phyloP scores from a whole-genome alignment of 1,284 basidiomycete species.

The Marasmius oreades region DNA sequence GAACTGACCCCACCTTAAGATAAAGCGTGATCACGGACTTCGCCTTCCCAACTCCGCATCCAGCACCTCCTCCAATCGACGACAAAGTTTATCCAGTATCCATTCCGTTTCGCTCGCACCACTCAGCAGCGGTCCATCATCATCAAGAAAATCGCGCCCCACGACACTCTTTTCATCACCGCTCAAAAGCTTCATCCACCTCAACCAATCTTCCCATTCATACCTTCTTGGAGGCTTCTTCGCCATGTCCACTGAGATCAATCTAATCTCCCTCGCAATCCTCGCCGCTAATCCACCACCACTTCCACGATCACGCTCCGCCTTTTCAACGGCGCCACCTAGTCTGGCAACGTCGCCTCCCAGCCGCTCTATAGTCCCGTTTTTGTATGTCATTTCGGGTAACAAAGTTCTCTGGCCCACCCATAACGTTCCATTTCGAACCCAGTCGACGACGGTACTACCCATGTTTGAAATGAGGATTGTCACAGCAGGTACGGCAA shows the following conservation, averaged over 20 bases:
- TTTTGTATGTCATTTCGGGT: conserved; percentile 18
- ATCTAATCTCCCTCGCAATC: conserved; percentile 27
- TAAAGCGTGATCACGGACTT: neutral
- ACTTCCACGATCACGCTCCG: conserved; percentile 22
- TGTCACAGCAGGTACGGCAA: conserved; percentile 36
- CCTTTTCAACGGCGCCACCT: conserved; percentile 23
- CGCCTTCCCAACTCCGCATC: conserved; percentile 9
- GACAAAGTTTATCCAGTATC: conserved; percentile 31
- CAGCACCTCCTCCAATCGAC: conserved; percentile 29
- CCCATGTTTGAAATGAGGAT: conserved; percentile 36
- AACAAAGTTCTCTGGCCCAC: conserved; percentile 25
- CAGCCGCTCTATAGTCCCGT: conserved; percentile 3
- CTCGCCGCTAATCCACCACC: conserved; percentile 22
- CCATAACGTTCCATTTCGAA: conserved; percentile 29
- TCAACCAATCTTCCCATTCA: conserved; percentile 31
- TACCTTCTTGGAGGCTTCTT: conserved; percentile 24
- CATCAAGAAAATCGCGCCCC: conserved; percentile 32
- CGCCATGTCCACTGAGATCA: conserved; percentile 26
- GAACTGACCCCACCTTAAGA: too few species aligned
- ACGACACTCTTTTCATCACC: conserved; percentile 13
- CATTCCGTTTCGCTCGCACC: conserved; percentile 32
- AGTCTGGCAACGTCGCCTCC: conserved; percentile 24
- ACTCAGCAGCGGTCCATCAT: conserved; percentile 36
- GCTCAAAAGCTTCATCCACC: conserved; percentile 25
- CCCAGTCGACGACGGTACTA: conserved; percentile 28